phyloP scores from a whole-genome alignment of 371 early-diverging fungal species.

The Syncephalastrum monosporum region DNA sequence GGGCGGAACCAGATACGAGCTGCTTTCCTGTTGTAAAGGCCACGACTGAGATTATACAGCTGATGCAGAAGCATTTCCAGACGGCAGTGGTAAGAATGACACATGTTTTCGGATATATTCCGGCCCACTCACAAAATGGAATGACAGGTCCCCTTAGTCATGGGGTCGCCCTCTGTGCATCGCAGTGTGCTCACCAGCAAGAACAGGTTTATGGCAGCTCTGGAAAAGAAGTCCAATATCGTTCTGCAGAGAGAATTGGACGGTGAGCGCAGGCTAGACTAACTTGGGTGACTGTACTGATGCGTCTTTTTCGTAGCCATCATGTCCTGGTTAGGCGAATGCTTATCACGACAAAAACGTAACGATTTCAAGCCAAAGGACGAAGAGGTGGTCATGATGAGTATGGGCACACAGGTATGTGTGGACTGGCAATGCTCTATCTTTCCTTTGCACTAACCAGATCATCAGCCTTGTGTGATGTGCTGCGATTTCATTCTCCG shows the following conservation, averaged over 20 bases:
- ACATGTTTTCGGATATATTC: neutral
- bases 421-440: neutral
- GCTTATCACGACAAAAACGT: conserved; percentile 68
- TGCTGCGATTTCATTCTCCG: conserved; percentile 68
- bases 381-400: conserved; percentile 73
- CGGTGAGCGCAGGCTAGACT: conserved; percentile 21
- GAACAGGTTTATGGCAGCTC: conserved; percentile 78
- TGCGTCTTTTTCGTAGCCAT: conserved; percentile 18
- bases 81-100: conserved; percentile 63
- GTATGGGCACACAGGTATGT: conserved; percentile 65
- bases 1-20: conserved; percentile 73
- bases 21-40: conserved; percentile 69
- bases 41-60: conserved; percentile 72
- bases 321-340: conserved; percentile 55
- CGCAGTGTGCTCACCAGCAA: conserved; percentile 82
- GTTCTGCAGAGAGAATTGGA: conserved; percentile 80
- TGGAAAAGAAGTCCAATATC: conserved; percentile 78
- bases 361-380: conserved; percentile 84
- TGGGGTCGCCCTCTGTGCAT: conserved; percentile 76
- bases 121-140: neutral
- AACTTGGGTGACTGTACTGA: neutral
- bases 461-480: conserved; percentile 63
- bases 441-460: no score
- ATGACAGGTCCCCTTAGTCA: conserved; percentile 69
- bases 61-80: conserved; percentile 92